These are phyloP conservation scores for Teunomyces panamensis DNA, from an alignment of 805 yeast species.

Conservation along the genomic window DNA sequence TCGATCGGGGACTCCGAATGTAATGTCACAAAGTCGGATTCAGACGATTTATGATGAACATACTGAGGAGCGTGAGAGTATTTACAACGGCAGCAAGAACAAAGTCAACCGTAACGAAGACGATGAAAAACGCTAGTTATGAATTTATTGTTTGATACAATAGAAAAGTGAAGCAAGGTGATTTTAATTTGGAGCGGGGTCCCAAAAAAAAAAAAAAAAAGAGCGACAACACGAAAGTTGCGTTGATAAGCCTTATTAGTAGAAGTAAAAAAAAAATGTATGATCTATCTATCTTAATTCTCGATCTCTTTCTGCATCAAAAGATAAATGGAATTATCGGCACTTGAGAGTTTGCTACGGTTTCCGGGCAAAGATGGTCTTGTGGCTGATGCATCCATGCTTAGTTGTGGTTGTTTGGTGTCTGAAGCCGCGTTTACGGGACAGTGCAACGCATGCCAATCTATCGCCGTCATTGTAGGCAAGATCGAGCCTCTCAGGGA, in stretches of 20 bases:
- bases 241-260: background rate
- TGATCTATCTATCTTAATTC: background rate
- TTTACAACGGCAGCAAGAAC: conserved; percentile 55
- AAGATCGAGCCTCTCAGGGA: conserved; percentile 34
- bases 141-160: background rate
- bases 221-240: too few relatives aligned
- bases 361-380: conserved; percentile 20
- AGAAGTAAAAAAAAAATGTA: background rate
- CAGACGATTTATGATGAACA: conserved; percentile 13
- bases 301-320: background rate
- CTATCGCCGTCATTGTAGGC: conserved; percentile 19
- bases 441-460: background rate
- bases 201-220: background rate
- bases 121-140: conserved; percentile 6
- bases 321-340: conserved; percentile 13
- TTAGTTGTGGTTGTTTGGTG: conserved; percentile 42
- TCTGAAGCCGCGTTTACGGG: conserved; percentile 29
- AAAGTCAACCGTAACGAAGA: conserved; percentile 49
- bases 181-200: background rate
- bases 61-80: conserved; percentile 11
- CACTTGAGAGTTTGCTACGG: conserved; percentile 24
- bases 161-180: background rate
- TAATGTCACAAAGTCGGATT: conserved; percentile 2
- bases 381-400: conserved; percentile 32
- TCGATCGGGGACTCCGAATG: conserved; percentile 5